A percentile compares a stretch with the other conserved stretches of the same genome.
These are phyloP conservation scores for Neofusicoccum parvum DNA, from an alignment of 2,329 filamentous ascomycete species.

Conservation along the genomic window DNA sequence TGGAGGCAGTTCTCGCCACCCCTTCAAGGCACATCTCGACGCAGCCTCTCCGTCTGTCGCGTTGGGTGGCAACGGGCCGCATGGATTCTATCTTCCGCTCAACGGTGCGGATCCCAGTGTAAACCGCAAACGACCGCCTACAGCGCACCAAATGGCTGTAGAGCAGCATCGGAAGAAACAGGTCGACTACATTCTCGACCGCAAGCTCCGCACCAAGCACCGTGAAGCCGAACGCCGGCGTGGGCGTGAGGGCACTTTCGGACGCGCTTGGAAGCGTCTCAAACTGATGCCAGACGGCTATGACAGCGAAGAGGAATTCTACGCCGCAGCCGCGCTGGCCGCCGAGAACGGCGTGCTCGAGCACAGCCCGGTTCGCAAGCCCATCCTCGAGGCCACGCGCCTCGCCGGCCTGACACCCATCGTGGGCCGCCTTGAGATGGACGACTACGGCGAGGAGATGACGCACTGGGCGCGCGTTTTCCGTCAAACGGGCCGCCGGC, in stretches of 20 bases:
- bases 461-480: constrained; percentile 67
- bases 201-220: constrained; percentile 69
- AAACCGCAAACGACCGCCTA: constrained; percentile 70
- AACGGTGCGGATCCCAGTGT: constrained; percentile 50
- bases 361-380: constrained; percentile 23
- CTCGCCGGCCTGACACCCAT: constrained; percentile 63
- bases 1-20: constrained; percentile 26
- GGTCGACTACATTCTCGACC: constrained; percentile 79
- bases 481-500: constrained; percentile 62
- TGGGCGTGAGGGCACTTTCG: constrained; percentile 65
- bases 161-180: constrained; percentile 76
- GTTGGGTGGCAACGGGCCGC: constrained; percentile 51
- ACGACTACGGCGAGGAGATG: constrained; percentile 78
- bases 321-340: constrained; percentile 17
- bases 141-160: constrained; percentile 79
- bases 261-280: constrained; percentile 67
- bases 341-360: constrained; percentile 30
- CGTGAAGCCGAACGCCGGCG: constrained; percentile 64
- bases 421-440: constrained; percentile 56
- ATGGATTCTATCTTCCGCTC: constrained; percentile 53
- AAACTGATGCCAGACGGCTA: constrained; percentile 51
- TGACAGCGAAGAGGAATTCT: constrained; percentile 47
- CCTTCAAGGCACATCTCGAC: constrained; percentile 30
- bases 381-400: constrained; percentile 31
- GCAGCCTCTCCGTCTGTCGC: constrained; percentile 26